Conservation (phyloP, 345 rosid genomes). For the Populus ilicifolia region DNA sequence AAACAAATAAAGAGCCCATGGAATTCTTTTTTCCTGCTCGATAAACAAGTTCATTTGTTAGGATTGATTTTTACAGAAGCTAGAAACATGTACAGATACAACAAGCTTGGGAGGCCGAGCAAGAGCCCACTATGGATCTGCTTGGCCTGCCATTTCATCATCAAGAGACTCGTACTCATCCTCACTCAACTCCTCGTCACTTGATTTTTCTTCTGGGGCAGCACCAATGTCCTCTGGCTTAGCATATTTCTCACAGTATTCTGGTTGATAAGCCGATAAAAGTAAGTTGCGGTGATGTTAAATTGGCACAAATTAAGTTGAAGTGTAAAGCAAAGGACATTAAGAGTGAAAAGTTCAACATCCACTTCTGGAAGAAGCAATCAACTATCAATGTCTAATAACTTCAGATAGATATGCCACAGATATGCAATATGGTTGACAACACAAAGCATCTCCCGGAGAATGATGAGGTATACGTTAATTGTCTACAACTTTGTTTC, state of each 20-base stretch:
- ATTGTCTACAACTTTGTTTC: background rate
- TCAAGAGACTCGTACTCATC: slow-evolving; percentile 42
- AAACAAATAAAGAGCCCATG: background rate
- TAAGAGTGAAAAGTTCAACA: background rate
- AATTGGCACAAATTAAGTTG: background rate
- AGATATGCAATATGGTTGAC: background rate
- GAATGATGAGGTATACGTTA: background rate
- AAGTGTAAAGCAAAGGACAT: background rate
- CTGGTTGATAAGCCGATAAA: slow-evolving; percentile 24
- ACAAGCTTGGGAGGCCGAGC: background rate
- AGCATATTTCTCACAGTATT: slow-evolving; percentile 59
- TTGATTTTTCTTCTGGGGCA: slow-evolving; percentile 35
- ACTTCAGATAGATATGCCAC: background rate
- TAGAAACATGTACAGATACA: slow-evolving; percentile 21
- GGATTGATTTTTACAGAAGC: background rate
- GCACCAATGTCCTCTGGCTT: slow-evolving; percentile 46
- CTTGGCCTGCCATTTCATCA: slow-evolving; percentile 47
- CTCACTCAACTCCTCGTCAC: slow-evolving; percentile 54
- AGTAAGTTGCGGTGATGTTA: background rate
- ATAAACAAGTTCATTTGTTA: slow-evolving; percentile 3
- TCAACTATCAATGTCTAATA: background rate
- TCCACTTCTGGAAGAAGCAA: background rate
- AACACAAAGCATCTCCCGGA: background rate
- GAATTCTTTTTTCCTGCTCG: background rate
- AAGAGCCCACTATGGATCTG: slow-evolving; percentile 37